Conservation (phyloP, 225 moss, liverwort and hornwort genomes). For the Climacium dendroides region DNA sequence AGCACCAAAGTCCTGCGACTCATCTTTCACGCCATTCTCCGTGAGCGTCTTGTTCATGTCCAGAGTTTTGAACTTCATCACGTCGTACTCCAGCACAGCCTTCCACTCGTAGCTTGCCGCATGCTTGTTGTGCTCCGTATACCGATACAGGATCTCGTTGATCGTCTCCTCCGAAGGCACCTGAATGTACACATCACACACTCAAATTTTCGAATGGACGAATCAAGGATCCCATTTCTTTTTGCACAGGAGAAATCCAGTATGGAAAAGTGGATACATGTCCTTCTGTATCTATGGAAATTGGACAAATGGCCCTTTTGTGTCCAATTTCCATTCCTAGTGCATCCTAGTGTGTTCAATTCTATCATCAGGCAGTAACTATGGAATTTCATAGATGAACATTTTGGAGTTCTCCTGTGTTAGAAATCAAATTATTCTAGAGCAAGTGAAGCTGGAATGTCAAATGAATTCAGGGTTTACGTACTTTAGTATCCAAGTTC, state of each 20-base stretch:
- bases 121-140: constrained; percentile 64
- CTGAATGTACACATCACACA: not conserved
- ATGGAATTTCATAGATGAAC: not conserved
- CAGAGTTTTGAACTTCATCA: constrained; percentile 32
- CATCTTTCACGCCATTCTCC: constrained; percentile 70
- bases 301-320: not conserved
- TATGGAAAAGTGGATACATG: not conserved
- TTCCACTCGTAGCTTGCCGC: constrained; percentile 86
- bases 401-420: no score
- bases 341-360: not conserved
- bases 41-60: constrained; percentile 54
- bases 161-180: constrained; percentile 78
- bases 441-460: not conserved
- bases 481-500: no score
- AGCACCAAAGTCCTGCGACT: constrained; percentile 39
- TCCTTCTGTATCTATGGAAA: not conserved
- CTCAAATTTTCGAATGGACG: not conserved
- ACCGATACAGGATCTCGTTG: constrained; percentile 56
- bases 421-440: not conserved
- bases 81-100: constrained; percentile 32
- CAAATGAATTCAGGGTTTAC: not conserved
- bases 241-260: no score
- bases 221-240: not conserved
- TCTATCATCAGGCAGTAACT: not conserved
- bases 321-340: not conserved